A percentile compares a stretch with the other conserved stretches of the same genome.
Evolutionary conservation across 805 yeast species (phyloP).

Genomic region (Priceomyces melissophilus): DNA sequence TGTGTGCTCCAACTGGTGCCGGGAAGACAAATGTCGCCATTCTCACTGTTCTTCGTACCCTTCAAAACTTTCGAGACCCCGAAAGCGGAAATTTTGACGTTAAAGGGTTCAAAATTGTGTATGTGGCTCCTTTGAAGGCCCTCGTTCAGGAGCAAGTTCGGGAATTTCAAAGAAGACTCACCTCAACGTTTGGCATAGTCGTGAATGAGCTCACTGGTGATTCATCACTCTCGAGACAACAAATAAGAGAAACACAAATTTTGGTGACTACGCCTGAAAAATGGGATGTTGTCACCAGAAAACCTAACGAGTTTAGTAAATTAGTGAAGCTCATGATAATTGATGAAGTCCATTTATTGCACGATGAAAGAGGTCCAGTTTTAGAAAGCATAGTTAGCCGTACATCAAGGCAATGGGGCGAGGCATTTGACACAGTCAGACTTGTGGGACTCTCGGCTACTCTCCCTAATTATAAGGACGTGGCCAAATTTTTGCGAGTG

Average conservation of each 20-base stretch:
- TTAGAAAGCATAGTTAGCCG: constrained; percentile 84
- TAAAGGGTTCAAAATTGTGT: constrained; percentile 69
- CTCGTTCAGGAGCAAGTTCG: constrained; percentile 92
- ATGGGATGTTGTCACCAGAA: constrained; percentile 95
- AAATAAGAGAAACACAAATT: constrained; percentile 74
- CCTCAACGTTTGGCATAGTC: constrained; percentile 54
- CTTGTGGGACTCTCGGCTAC: constrained; percentile 90
- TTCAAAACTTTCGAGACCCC: constrained; percentile 49
- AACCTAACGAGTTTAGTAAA: constrained; percentile 62
- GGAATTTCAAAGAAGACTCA: constrained; percentile 71
- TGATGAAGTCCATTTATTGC: constrained; percentile 90
- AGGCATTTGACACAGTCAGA: constrained; percentile 51
- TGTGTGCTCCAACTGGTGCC: constrained; percentile 99
- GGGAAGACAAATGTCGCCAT: constrained; percentile 98
- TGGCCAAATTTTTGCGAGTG: constrained; percentile 75
- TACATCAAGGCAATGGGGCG: constrained; percentile 47
- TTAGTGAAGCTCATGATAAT: constrained; percentile 70
- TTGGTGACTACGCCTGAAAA: constrained; percentile 94
- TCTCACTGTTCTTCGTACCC: constrained; percentile 65
- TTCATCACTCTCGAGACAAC: constrained; percentile 67
- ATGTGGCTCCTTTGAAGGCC: constrained; percentile 91
- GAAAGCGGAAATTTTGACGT: constrained; percentile 49
- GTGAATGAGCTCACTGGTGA: constrained; percentile 94
- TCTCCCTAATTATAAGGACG: constrained; percentile 83
- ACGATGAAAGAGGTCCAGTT: constrained; percentile 95